Percentiles rank a stretch among this genome's conserved stretches.
These are phyloP conservation scores for Fusarium poae DNA, from an alignment of 2,329 filamentous ascomycete genomes.

Conservation along the genomic window DNA sequence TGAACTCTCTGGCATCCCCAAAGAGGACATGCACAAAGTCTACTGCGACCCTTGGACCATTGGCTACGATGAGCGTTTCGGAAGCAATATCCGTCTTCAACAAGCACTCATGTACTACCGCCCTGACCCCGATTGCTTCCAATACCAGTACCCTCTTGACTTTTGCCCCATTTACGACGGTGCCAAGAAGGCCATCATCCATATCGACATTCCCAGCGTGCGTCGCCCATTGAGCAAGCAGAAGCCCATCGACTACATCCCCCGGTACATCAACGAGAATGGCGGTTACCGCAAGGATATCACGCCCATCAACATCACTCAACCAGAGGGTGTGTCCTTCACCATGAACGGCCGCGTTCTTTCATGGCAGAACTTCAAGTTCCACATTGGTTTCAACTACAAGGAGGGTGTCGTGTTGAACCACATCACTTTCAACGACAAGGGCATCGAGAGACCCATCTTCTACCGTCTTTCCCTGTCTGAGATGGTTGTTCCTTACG, in stretches of 20 bases:
- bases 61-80: conserved; percentile 91
- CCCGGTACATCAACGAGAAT: conserved; percentile 76
- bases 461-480: conserved; percentile 92
- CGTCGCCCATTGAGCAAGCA: conserved; percentile 80
- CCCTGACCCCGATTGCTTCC: conserved; percentile 84
- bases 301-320: conserved; percentile 89
- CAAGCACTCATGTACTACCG: conserved; percentile 97
- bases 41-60: conserved; percentile 98
- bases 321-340: conserved; percentile 91
- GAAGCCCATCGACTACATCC: conserved; percentile 83
- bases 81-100: conserved; percentile 81
- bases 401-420: conserved; percentile 90
- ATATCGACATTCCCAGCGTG: conserved; percentile 85
- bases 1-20: conserved; percentile 81
- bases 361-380: conserved; percentile 93
- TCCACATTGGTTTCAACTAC: conserved; percentile 96
- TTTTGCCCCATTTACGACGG: conserved; percentile 94
- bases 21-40: conserved; percentile 91
- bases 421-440: conserved; percentile 91
- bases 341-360: conserved; percentile 77
- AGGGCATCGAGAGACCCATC: conserved; percentile 78
- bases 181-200: conserved; percentile 81
- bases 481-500: conserved; percentile 95
- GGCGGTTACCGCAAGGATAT: conserved; percentile 83
- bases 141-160: conserved; percentile 92